These are phyloP conservation scores for Cryptococcus sp. DNA, from an alignment of 1,284 basidiomycete genomes.

Conservation along the genomic window DNA sequence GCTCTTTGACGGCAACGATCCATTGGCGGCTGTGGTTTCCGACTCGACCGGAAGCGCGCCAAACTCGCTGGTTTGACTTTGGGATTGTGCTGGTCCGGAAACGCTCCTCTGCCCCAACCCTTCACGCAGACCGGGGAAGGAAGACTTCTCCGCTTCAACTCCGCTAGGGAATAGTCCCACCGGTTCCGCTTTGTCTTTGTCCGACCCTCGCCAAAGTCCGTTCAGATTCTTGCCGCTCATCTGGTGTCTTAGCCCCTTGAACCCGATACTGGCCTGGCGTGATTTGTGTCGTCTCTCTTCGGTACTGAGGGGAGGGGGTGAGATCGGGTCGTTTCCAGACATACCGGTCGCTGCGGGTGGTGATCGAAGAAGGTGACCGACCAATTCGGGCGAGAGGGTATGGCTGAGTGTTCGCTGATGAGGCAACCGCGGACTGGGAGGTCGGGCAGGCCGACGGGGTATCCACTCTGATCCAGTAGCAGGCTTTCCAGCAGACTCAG, in stretches of 20 bases:
- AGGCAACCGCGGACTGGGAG: constrained; percentile 37
- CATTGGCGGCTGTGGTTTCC: background rate
- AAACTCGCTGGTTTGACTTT: constrained; percentile 13
- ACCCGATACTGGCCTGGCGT: constrained; percentile 18
- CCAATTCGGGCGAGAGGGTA: constrained; percentile 35
- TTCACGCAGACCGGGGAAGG: constrained; percentile 6
- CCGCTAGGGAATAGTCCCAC: constrained; percentile 13
- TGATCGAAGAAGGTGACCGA: constrained; percentile 27
- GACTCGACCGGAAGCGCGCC: background rate
- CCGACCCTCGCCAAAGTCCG: constrained; percentile 12
- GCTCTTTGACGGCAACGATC: constrained; percentile 5
- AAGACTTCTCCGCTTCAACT: constrained; percentile 1
- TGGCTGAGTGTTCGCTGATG: constrained; percentile 23
- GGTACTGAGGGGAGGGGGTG: background rate
- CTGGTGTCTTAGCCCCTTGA: constrained; percentile 27
- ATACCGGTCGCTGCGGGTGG: constrained; percentile 8
- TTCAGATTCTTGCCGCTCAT: constrained; percentile 29
- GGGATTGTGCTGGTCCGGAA: constrained; percentile 4
- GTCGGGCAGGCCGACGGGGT: constrained; percentile 41
- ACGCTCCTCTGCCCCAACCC: constrained; percentile 6
- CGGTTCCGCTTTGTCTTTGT: constrained; percentile 16
- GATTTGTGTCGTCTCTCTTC: background rate
- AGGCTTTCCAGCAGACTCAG: background rate
- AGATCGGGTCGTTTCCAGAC: background rate
- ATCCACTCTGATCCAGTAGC: constrained; percentile 25